phyloP scores from a whole-genome alignment of 1,284 basidiomycete species.

The Ganoderma meredithae region DNA sequence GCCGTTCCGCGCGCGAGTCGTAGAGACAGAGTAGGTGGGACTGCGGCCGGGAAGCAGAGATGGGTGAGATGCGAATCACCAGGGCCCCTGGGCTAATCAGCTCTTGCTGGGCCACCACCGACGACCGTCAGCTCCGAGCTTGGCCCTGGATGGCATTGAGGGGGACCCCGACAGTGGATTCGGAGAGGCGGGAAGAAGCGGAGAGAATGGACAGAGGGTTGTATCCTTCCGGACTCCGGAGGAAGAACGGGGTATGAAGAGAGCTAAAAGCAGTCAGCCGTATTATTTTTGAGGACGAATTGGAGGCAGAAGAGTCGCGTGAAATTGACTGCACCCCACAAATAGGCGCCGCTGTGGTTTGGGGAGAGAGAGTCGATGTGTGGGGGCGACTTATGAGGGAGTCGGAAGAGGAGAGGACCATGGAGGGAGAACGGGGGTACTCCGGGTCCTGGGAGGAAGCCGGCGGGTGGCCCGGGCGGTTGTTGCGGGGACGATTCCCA shows the following conservation, averaged over 20 bases:
- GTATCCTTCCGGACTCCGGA: background rate
- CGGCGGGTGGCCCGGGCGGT: background rate
- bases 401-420: background rate
- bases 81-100: conserved; percentile 19
- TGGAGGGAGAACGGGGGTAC: background rate
- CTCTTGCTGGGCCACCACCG: conserved; percentile 6
- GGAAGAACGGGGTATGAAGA: background rate
- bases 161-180: background rate
- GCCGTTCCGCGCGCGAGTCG: conserved; percentile 4
- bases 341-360: conserved; percentile 1
- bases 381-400: too few relatives aligned
- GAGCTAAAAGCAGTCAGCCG: conserved; percentile 2
- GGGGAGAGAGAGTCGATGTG: too few relatives aligned
- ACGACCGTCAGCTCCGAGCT: background rate
- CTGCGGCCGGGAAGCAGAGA: conserved; percentile 1
- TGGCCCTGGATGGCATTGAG: background rate
- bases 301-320: background rate
- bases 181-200: background rate
- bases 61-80: conserved; percentile 19
- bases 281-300: background rate
- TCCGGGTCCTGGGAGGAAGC: background rate
- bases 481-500: background rate
- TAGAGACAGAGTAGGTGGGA: background rate
- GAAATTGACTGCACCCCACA: background rate
- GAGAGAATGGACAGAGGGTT: background rate